Evolutionary conservation across 2,329 filamentous ascomycete genomes (phyloP).

Genomic region (Cercospora sp.): DNA sequence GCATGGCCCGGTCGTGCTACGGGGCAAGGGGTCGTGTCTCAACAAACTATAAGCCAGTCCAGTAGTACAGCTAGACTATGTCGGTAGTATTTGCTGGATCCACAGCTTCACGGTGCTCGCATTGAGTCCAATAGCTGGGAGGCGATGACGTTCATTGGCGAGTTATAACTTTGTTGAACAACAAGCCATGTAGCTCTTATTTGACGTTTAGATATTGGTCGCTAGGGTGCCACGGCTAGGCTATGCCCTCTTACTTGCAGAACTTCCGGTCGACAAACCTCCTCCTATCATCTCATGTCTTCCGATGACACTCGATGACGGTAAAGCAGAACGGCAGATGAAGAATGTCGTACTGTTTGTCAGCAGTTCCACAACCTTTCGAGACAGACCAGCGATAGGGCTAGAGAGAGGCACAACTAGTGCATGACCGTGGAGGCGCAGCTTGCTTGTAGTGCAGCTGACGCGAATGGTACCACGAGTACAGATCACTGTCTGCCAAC

Average conservation of each 20-base stretch:
- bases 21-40: too few species aligned
- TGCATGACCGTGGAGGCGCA: background rate
- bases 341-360: background rate
- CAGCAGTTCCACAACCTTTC: background rate
- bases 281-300: background rate
- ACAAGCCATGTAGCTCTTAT: background rate
- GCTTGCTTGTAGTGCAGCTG: background rate
- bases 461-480: background rate
- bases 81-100: background rate
- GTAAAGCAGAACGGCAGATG: background rate
- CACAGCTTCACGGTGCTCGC: background rate
- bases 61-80: background rate
- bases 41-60: background rate
- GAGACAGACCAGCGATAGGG: background rate
- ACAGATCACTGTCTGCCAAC: background rate
- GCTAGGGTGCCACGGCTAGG: too few species aligned
- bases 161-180: background rate
- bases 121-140: background rate
- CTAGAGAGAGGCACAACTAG: background rate
- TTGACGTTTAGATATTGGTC: too few species aligned
- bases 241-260: too few species aligned
- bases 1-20: too few species aligned
- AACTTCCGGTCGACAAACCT: background rate
- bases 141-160: background rate
- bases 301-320: background rate